These are phyloP conservation scores for Passalora sequoiae DNA, from an alignment of 2,329 filamentous ascomycete genomes.

Conservation along the genomic window DNA sequence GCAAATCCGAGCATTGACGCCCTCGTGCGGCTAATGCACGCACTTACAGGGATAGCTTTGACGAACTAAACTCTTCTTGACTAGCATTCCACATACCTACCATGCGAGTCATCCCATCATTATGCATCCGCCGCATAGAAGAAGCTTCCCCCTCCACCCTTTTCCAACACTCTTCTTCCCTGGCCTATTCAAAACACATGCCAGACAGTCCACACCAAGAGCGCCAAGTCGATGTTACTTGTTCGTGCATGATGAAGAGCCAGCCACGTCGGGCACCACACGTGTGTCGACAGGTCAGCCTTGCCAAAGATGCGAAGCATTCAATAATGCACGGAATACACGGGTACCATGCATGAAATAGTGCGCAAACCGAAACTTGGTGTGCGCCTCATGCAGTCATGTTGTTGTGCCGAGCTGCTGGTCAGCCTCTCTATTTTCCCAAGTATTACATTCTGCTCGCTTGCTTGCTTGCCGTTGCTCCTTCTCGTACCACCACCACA, in stretches of 20 bases:
- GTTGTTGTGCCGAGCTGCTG: no score
- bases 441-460: not conserved
- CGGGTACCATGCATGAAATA: no score
- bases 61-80: not conserved
- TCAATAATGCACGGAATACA: no score
- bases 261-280: no score
- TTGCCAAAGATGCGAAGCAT: not conserved
- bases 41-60: not conserved
- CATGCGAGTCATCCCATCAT: not conserved
- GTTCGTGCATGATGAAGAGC: no score
- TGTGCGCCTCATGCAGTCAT: slow-evolving; percentile 5
- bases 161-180: no score
- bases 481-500: not conserved
- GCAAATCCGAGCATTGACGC: no score
- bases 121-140: not conserved
- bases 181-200: no score
- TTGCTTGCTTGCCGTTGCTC: not conserved
- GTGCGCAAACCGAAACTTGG: slow-evolving; percentile 1
- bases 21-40: no score
- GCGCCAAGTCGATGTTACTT: no score
- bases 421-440: not conserved
- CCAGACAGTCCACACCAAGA: no score
- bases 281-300: not conserved
- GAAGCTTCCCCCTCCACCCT: no score
- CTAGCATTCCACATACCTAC: not conserved